Base-by-base conservation (phyloP, 257 asterid genomes). In the Penstemon eatonii region DNA sequence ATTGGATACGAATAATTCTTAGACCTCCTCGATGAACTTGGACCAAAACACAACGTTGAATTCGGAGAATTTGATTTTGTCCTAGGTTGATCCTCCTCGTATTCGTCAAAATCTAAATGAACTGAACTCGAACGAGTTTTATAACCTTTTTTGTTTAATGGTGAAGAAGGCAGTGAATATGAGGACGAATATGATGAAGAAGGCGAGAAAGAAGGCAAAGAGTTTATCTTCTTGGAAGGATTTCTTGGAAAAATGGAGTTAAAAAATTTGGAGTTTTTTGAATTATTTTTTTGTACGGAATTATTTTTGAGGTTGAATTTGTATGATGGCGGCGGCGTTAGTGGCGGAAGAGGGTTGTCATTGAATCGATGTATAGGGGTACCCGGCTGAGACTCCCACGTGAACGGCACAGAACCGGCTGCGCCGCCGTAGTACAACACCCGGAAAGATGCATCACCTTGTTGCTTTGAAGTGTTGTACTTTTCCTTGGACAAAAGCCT, bases 301-400 rank as follows among this genome's bases (percentile, higher is more conserved):
- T 40, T 62, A 0, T 42, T 42, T 13, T 44, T 65, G 1, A 78
- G 78, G 60, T 64, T 70, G 3, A 70, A 67, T 11, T 69, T 81
- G 69, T 81, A 84, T 15, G 85, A 84, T 51, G 95, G 96, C 37
- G 96, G 96, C 68, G 96, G 95, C 10, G 93, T 87, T 2, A 87
- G 83, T 11, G 96, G 95, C 5, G 90, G 93, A 25, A 81, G 79
- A 37, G 85, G 81, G 77, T 56, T 43, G 63, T 68, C 79, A 54
- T 73, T 54, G 64, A 70, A 61, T 7, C 69, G 9, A 74, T 90
- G 91, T 58, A 86, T 87, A 0, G 96, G 96, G 46, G 96, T 90
- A 0, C 96, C 96, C 39, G 96, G 96, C 76, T 69, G 80, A 8
- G 96, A 87, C 60, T 90, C 96, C 96, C 96, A 90, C 56, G 47